Conservation (phyloP, 148 eudicot species). For the Amaranthus palmeri region DNA sequence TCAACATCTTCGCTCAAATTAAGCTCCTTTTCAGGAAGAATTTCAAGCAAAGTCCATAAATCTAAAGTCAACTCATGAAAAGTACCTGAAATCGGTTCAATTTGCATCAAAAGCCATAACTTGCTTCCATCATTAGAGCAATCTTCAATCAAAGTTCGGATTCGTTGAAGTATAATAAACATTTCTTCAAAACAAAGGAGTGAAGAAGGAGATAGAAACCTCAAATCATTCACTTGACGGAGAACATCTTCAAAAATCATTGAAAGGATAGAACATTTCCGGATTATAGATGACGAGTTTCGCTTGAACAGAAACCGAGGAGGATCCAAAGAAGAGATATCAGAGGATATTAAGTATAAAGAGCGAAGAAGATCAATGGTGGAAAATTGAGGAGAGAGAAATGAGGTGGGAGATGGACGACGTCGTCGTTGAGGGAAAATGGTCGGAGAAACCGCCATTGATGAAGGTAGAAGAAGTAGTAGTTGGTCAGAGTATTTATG, state of each 20-base stretch:
- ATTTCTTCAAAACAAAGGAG: slow-evolving; percentile 59
- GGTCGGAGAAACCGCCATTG: slow-evolving; percentile 54
- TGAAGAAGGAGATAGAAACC: slow-evolving; percentile 33
- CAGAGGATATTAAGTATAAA: slow-evolving; percentile 35
- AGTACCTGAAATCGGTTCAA: slow-evolving; percentile 32
- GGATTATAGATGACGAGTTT: slow-evolving; percentile 38
- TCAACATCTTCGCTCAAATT: slow-evolving; percentile 59
- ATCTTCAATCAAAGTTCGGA: slow-evolving; percentile 51
- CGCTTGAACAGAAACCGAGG: slow-evolving; percentile 40
- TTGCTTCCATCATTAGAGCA: slow-evolving; percentile 56
- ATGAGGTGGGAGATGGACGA: slow-evolving; percentile 48
- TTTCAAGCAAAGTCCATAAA: slow-evolving; percentile 66
- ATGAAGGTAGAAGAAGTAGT: not conserved
- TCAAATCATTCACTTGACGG: slow-evolving; percentile 9
- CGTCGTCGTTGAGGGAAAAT: slow-evolving; percentile 48
- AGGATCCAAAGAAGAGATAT: slow-evolving; percentile 32
- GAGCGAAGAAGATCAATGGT: slow-evolving; percentile 34
- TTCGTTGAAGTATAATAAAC: slow-evolving; percentile 52
- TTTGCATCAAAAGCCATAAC: slow-evolving; percentile 64
- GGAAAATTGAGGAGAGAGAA: slow-evolving; percentile 43
- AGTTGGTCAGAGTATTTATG: too few relatives aligned
- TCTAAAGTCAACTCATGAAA: slow-evolving; percentile 64
- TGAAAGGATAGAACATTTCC: slow-evolving; percentile 42
- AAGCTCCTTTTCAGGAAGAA: slow-evolving; percentile 52
- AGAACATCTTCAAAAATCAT: slow-evolving; percentile 48